Evolutionary conservation across 2,329 filamentous ascomycete species (phyloP).

Genomic region (Penicillium sp.): DNA sequence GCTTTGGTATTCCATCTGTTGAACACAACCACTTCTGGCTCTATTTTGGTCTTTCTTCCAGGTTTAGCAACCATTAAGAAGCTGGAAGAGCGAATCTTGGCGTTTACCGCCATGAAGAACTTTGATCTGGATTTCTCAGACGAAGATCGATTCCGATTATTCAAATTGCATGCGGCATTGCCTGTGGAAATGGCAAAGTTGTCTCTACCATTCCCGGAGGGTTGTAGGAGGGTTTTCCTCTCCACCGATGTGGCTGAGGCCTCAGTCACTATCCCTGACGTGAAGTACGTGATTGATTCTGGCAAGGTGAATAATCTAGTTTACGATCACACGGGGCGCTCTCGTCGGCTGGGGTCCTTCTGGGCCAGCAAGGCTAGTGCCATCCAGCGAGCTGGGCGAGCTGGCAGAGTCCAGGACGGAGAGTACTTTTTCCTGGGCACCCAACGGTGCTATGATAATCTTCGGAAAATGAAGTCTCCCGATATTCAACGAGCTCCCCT

Average conservation of each 20-base stretch:
- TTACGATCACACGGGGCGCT: constrained; percentile 43
- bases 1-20: constrained; percentile 49
- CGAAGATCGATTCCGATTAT: constrained; percentile 42
- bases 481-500: constrained; percentile 48
- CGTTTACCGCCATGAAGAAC: background rate
- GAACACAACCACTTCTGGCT: constrained; percentile 43
- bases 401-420: constrained; percentile 50
- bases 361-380: constrained; percentile 52
- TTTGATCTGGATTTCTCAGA: constrained; percentile 46
- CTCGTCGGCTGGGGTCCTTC: constrained; percentile 40
- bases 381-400: constrained; percentile 51
- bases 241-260: constrained; percentile 55
- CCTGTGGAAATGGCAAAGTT: constrained; percentile 46
- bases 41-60: constrained; percentile 52
- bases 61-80: constrained; percentile 43
- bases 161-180: constrained; percentile 50
- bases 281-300: constrained; percentile 51
- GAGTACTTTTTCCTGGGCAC: constrained; percentile 53
- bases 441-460: constrained; percentile 32
- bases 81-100: constrained; percentile 31
- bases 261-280: constrained; percentile 53
- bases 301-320: constrained; percentile 43
- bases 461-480: constrained; percentile 36
- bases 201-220: constrained; percentile 40
- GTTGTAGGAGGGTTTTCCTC: constrained; percentile 51